Percentiles rank a stretch among this genome's conserved stretches.
phyloP scores from a whole-genome alignment of 2,329 filamentous ascomycete species.

The Fonsecaea pedrosoi region DNA sequence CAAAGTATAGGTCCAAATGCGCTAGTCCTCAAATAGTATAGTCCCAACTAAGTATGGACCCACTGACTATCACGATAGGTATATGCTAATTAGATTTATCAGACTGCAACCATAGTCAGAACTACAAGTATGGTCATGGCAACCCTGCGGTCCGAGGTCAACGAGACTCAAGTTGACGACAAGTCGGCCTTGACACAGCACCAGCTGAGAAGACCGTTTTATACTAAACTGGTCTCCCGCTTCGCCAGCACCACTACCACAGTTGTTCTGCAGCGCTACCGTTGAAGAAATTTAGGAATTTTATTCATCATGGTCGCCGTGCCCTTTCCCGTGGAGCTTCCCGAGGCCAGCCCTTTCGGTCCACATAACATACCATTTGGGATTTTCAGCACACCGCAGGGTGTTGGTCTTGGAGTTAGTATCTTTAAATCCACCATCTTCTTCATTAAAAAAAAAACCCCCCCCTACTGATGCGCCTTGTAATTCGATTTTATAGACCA shows the following conservation, averaged over 20 bases:
- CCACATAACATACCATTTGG: constrained; percentile 23
- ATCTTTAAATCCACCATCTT: neutral
- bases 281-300: neutral
- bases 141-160: neutral
- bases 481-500: neutral
- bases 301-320: constrained; percentile 2
- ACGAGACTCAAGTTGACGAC: neutral
- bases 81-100: too few species aligned
- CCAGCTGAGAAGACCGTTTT: neutral
- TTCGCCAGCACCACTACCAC: neutral
- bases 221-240: neutral
- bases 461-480: neutral
- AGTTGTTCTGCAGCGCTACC: neutral
- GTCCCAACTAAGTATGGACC: too few species aligned
- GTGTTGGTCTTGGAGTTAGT: constrained; percentile 19
- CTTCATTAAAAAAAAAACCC: neutral
- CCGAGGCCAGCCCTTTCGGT: constrained; percentile 9
- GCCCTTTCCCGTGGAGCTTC: neutral
- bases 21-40: too few species aligned
- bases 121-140: too few species aligned
- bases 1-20: too few species aligned
- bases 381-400: constrained; percentile 17
- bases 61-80: too few species aligned
- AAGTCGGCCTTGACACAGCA: neutral
- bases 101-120: too few species aligned